Conservation (phyloP, 345 rosid genomes). For the Gossypium stocksii region DNA sequence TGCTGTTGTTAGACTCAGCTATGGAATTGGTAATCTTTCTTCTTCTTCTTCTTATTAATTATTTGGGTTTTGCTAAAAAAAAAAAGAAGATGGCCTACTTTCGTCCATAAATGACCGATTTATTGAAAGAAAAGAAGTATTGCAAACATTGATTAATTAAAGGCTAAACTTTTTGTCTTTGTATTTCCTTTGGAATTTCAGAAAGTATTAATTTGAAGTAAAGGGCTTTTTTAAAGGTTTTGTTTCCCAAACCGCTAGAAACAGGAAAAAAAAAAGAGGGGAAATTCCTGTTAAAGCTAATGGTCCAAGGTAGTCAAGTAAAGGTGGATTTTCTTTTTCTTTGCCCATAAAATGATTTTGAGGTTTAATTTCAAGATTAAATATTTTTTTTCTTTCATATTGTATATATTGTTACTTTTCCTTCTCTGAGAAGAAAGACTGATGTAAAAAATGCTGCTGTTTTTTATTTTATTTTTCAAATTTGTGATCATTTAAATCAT, state of each 20-base stretch:
- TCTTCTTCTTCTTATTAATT: neutral
- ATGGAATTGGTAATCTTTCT: constrained; percentile 68
- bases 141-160: neutral
- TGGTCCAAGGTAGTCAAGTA: neutral
- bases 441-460: neutral
- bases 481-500: neutral
- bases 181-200: neutral
- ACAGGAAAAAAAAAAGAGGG: neutral
- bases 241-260: neutral
- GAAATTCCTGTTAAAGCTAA: neutral
- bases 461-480: neutral
- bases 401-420: neutral
- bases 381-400: neutral
- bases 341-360: neutral
- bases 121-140: neutral
- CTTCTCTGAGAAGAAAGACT: neutral
- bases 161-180: neutral
- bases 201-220: neutral
- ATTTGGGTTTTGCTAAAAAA: neutral
- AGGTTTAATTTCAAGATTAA: neutral
- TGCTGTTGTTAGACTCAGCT: constrained; percentile 77
- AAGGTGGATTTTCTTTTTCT: neutral
- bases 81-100: neutral
- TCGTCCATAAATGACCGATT: neutral
- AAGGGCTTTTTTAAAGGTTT: neutral